Evolutionary conservation across 345 rosid species (phyloP).

Genomic region (Streptanthus diversifolius): DNA sequence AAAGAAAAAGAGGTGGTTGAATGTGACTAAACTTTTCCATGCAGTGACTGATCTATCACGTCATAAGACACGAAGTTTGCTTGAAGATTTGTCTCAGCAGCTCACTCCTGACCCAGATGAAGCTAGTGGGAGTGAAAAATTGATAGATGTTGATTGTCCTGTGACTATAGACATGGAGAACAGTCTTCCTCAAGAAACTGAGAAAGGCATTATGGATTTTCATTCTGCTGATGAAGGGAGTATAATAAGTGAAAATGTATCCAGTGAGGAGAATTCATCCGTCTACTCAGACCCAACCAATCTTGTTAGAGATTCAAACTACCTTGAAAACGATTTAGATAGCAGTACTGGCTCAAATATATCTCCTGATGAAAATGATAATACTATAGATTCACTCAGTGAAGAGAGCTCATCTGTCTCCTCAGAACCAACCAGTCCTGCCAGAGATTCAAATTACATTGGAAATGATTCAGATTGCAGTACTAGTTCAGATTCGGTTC

Average conservation of each 20-base stretch:
- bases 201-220: slow-evolving; percentile 13
- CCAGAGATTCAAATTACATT: slow-evolving; percentile 44
- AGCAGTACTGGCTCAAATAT: slow-evolving; percentile 28
- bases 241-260: slow-evolving; percentile 38
- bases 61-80: slow-evolving; percentile 48
- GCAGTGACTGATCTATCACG: slow-evolving; percentile 56
- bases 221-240: slow-evolving; percentile 43
- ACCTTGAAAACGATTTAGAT: slow-evolving; percentile 53
- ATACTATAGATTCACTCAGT: neutral
- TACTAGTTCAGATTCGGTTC: neutral
- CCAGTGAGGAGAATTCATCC: slow-evolving; percentile 56
- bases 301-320: slow-evolving; percentile 42
- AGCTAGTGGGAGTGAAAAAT: neutral
- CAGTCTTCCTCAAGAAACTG: slow-evolving; percentile 5
- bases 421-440: slow-evolving; percentile 33
- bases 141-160: slow-evolving; percentile 4
- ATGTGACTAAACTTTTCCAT: slow-evolving; percentile 45
- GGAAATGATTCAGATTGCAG: slow-evolving; percentile 26
- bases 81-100: slow-evolving; percentile 55
- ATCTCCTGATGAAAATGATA: neutral
- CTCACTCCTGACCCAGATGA: slow-evolving; percentile 29
- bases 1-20: slow-evolving; percentile 62
- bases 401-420: slow-evolving; percentile 40
- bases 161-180: slow-evolving; percentile 5
- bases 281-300: slow-evolving; percentile 51